These are phyloP conservation scores for Macroventuria anomochaeta DNA, from an alignment of 2,329 filamentous ascomycete genomes.

Conservation along the genomic window DNA sequence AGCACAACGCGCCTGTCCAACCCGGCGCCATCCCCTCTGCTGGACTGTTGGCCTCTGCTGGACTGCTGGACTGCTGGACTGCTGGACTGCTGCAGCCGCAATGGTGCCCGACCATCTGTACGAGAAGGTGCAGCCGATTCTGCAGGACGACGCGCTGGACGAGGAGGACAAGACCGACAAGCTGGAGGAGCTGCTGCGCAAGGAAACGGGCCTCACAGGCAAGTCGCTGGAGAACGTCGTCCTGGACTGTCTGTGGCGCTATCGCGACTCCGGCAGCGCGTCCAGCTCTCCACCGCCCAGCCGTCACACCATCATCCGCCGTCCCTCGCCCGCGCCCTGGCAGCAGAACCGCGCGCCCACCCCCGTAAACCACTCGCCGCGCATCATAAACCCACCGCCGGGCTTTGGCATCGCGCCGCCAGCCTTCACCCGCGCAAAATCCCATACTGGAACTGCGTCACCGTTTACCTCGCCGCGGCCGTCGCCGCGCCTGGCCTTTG, in stretches of 20 bases:
- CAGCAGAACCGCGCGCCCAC: conserved; percentile 77
- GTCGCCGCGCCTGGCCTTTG: conserved; percentile 87
- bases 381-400: conserved; percentile 79
- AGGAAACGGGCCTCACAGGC: conserved; percentile 77
- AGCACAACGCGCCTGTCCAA: conserved; percentile 1
- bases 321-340: conserved; percentile 93
- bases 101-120: conserved; percentile 96
- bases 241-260: conserved; percentile 88
- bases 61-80: conserved; percentile 11
- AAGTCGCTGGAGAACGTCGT: conserved; percentile 85
- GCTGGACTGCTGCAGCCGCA: conserved; percentile 33
- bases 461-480: conserved; percentile 94
- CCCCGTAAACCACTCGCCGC: conserved; percentile 81
- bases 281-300: conserved; percentile 81
- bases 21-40: conserved; percentile 7
- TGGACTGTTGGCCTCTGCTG: conserved; percentile 9
- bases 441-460: conserved; percentile 70
- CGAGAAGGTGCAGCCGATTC: conserved; percentile 86
- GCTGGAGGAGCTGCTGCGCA: conserved; percentile 83
- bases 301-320: conserved; percentile 86
- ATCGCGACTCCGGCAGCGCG: conserved; percentile 67
- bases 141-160: conserved; percentile 81
- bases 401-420: conserved; percentile 77
- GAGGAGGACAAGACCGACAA: conserved; percentile 96
- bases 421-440: conserved; percentile 77